A percentile compares a stretch with the other conserved stretches of the same genome.
These are phyloP conservation scores for Mycena crocata DNA, from an alignment of 768 basidiomycete genomes.

Conservation along the genomic window DNA sequence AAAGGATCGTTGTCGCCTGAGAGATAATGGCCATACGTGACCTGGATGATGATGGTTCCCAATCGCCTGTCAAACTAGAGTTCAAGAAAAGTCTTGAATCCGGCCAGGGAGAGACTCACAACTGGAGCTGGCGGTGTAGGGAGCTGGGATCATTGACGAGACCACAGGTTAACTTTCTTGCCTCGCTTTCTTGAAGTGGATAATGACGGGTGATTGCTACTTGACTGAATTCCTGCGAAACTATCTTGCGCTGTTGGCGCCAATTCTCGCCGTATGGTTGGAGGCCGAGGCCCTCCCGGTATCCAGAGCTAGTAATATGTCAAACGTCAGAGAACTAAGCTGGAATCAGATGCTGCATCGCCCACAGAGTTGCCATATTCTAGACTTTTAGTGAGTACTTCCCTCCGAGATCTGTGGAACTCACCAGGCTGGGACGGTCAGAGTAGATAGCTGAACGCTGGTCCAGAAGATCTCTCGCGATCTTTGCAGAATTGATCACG, in stretches of 20 bases:
- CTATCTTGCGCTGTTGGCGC: constrained; percentile 50
- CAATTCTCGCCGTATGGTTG: constrained; percentile 54
- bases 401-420: no score
- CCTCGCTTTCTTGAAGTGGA: not conserved
- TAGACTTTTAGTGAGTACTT: not conserved
- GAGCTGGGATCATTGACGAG: not conserved
- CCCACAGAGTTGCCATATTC: not conserved
- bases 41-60: constrained; percentile 10
- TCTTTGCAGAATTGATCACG: constrained; percentile 4
- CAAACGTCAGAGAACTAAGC: not conserved
- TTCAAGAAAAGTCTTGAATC: not conserved
- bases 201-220: not conserved
- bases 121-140: not conserved
- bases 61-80: not conserved
- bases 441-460: constrained; percentile 3
- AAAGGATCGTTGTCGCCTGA: not conserved
- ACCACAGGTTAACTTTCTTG: not conserved
- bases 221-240: constrained; percentile 3
- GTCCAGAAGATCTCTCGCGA: not conserved
- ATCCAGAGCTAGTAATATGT: not conserved
- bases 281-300: constrained; percentile 51
- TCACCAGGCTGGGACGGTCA: not conserved
- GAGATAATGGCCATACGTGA: constrained; percentile 3
- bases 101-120: not conserved
- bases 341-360: not conserved